A percentile compares a stretch with the other conserved stretches of the same genome.
Conservation (phyloP, 2,329 filamentous ascomycete species). For the Drechmeria coniospora region DNA sequence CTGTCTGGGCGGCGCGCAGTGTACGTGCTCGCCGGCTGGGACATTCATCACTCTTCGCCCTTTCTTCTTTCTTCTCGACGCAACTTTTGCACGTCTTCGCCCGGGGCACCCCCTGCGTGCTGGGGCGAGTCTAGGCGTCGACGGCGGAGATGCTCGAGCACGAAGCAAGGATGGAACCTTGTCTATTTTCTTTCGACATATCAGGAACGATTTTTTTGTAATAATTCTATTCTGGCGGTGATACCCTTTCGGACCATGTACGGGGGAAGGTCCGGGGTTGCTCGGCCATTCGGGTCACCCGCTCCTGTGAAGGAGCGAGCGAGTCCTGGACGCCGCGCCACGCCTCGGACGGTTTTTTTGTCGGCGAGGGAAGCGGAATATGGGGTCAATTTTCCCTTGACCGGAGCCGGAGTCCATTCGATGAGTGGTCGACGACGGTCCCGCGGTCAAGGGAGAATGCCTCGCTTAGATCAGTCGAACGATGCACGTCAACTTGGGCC, state of each 20-base stretch:
- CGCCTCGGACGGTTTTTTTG: too few species aligned
- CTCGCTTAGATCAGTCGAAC: too few species aligned
- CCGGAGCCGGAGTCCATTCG: too few species aligned
- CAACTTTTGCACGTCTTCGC: slow-evolving; percentile 12
- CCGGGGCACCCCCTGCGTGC: too few species aligned
- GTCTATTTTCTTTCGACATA: slow-evolving; percentile 7
- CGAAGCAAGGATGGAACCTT: slow-evolving; percentile 1
- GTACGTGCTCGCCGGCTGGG: slow-evolving; percentile 10
- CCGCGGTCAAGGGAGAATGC: too few species aligned
- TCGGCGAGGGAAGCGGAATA: too few species aligned
- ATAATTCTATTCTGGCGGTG: slow-evolving; percentile 16
- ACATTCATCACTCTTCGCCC: slow-evolving; percentile 7
- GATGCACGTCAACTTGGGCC: too few species aligned
- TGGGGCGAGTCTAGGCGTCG: too few species aligned
- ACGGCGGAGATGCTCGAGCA: too few species aligned
- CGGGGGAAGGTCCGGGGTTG: neutral
- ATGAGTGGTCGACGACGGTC: too few species aligned
- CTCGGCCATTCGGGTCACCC: neutral
- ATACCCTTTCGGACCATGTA: slow-evolving; percentile 15
- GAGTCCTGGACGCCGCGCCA: too few species aligned
- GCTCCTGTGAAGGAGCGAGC: neutral
- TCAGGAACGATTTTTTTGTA: slow-evolving; percentile 6
- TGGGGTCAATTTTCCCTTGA: too few species aligned
- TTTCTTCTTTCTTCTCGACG: slow-evolving; percentile 10
- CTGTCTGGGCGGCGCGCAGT: slow-evolving; percentile 3